These are phyloP conservation scores for Cladochytrium replicatum DNA, from an alignment of 192 early-diverging fungal genomes.

Conservation along the genomic window DNA sequence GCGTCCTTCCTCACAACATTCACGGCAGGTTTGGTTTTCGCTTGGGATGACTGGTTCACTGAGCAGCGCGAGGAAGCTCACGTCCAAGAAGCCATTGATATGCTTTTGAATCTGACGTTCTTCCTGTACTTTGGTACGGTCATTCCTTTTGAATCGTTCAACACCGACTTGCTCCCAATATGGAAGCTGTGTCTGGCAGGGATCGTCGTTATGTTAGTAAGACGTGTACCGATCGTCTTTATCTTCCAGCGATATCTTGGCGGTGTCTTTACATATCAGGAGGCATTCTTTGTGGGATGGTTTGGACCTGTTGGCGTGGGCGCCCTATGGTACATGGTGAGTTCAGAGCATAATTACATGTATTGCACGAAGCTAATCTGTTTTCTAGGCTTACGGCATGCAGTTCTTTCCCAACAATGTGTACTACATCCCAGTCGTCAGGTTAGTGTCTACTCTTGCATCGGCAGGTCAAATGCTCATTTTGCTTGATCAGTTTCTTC, in stretches of 20 bases:
- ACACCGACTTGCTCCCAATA: constrained; percentile 38
- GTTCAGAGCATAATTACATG: constrained; percentile 29
- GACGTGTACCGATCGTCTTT: constrained; percentile 61
- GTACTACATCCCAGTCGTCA: constrained; percentile 21
- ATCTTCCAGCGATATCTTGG: no score
- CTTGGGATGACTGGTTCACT: constrained; percentile 85
- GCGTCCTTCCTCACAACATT: constrained; percentile 73
- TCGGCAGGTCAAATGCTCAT: no score
- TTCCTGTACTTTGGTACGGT: constrained; percentile 82
- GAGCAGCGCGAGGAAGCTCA: constrained; percentile 69
- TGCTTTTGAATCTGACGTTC: constrained; percentile 72
- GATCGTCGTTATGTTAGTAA: constrained; percentile 53
- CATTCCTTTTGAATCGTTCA: constrained; percentile 64
- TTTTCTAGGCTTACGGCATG: no score
- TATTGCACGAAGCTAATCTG: no score
- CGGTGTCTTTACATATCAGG: constrained; percentile 57
- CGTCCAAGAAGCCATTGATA: constrained; percentile 84
- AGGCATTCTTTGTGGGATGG: constrained; percentile 79
- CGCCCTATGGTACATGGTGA: constrained; percentile 48
- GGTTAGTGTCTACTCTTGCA: constrained; percentile 53
- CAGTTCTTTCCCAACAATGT: constrained; percentile 5
- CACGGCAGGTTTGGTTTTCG: constrained; percentile 64
- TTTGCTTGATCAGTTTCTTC: constrained; percentile 49
- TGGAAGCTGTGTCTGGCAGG: constrained; percentile 62
- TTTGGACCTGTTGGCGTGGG: constrained; percentile 82